A percentile compares a stretch with the other conserved stretches of the same genome.
Evolutionary conservation across 1,139 yeast species (phyloP).

Genomic region (Chernovozyma aurita): DNA sequence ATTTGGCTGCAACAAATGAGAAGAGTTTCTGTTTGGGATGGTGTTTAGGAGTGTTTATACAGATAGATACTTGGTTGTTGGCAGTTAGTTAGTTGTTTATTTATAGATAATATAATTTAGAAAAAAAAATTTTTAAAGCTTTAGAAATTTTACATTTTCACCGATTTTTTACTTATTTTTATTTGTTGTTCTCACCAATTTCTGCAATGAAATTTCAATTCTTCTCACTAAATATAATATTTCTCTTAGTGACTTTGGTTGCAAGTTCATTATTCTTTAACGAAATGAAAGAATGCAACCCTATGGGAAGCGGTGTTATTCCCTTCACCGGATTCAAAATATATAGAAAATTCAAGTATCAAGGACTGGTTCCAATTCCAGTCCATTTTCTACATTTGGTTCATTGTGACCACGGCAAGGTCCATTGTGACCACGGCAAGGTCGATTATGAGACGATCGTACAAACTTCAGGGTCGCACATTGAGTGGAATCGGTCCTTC

Average conservation of each 20-base stretch:
- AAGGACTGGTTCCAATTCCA: constrained; percentile 34
- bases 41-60: too few relatives aligned
- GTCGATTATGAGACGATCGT: constrained; percentile 39
- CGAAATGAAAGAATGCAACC: constrained; percentile 34
- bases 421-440: constrained; percentile 55
- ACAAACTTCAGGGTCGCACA: constrained; percentile 32
- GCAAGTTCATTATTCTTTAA: constrained; percentile 18
- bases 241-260: too few relatives aligned
- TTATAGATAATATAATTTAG: too few relatives aligned
- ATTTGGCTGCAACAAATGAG: background rate
- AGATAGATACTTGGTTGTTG: too few relatives aligned
- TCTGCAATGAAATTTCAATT: too few relatives aligned
- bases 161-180: too few relatives aligned
- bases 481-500: constrained; percentile 51
- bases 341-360: constrained; percentile 46
- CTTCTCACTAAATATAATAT: too few relatives aligned
- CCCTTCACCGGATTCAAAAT: constrained; percentile 61
- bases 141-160: too few relatives aligned
- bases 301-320: constrained; percentile 19
- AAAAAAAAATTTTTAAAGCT: too few relatives aligned
- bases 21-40: too few relatives aligned
- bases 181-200: too few relatives aligned
- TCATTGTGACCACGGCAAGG: constrained; percentile 54
- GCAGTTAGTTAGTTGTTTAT: too few relatives aligned
- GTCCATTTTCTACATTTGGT: constrained; percentile 46